Evolutionary conservation across 1,284 basidiomycete species (phyloP).

Genomic region (Pseudozyma flocculosa): DNA sequence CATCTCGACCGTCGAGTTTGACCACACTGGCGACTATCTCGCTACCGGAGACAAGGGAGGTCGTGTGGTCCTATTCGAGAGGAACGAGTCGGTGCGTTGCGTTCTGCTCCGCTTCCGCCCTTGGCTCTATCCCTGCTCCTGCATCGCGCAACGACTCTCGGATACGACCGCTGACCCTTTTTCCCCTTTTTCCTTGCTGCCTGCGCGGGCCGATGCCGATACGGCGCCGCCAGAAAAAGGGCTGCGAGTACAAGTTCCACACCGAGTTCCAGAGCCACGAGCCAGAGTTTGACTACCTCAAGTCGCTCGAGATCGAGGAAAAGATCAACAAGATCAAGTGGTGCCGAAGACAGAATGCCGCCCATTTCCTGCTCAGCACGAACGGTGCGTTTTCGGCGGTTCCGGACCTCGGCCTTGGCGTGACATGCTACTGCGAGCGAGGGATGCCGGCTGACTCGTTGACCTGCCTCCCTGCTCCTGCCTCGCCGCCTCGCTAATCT

Average conservation of each 20-base stretch:
- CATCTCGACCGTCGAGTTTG: constrained; percentile 90
- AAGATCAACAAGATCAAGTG: constrained; percentile 99
- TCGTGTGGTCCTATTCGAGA: constrained; percentile 95
- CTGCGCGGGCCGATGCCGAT: too few relatives aligned
- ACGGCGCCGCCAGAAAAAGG: constrained; percentile 84
- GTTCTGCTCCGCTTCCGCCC: neutral
- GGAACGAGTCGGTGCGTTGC: constrained; percentile 85
- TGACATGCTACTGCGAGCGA: too few relatives aligned
- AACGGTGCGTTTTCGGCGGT: constrained; percentile 67
- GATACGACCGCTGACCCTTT: neutral
- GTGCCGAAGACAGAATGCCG: constrained; percentile 96
- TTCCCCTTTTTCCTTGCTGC: too few relatives aligned
- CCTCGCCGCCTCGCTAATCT: too few relatives aligned
- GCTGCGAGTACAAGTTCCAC: constrained; percentile 99
- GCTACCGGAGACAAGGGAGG: constrained; percentile 98
- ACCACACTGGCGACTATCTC: constrained; percentile 98
- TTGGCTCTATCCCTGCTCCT: neutral
- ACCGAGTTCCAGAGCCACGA: constrained; percentile 99
- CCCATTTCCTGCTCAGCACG: constrained; percentile 94
- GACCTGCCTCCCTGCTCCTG: too few relatives aligned
- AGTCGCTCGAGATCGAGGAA: constrained; percentile 99
- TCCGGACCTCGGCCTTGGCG: constrained; percentile 20
- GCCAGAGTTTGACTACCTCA: constrained; percentile 99
- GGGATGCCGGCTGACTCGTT: too few relatives aligned
- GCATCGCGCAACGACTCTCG: neutral